Base-by-base conservation (phyloP, 768 basidiomycete genomes). In the Termitomyces eurrhizus region DNA sequence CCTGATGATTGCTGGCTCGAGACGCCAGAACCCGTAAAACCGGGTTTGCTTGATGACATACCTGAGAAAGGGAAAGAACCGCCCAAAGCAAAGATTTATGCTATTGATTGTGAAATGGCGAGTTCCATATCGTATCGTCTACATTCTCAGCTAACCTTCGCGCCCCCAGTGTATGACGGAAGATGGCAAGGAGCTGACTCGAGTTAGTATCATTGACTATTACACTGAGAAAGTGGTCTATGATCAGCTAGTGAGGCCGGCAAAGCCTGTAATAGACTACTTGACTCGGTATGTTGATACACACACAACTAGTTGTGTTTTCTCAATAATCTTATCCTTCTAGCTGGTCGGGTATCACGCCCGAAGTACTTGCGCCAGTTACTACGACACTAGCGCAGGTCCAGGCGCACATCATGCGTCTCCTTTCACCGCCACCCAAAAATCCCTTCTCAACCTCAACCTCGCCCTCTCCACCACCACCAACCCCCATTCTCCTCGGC, bases 31-130 rank as follows among this genome's bases (percentile, higher is more conserved):
- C 72, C 77, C 0, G 56, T 64, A 1, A 66, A 73, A 42, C 67
- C 72, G 35, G 64, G 74, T 3, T 55, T 76, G 37, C 50, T 75
- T 24, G 65, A 63, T 32, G 41, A 21, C n/a, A 64, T 74, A 18
- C 67, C 73, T 3, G 69, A 69, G 26, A 68, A 58, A 55, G 69
- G 53, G 46, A 67, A 74, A 21, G 55, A 57, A 39, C 73, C 68
- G 35, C 68, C 66, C n/a, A 70, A 70, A 49, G 78, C 81, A 4
- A 79, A 76, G 60, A 82, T 96, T 29, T 87, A 91, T 58, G 92
- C 93, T 0, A 83, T 99, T 51, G 96, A 99, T 78, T 98, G 96
- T 72, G 96, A 98, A 72, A 98, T 98, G 96, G 95, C 93, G 61
- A 56, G 84, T 68, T 11, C 18, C n/a, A 36, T 26, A 39, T 12